Evolutionary conservation across 306 rosid species (phyloP).

Genomic region (Cicer bijugum): DNA sequence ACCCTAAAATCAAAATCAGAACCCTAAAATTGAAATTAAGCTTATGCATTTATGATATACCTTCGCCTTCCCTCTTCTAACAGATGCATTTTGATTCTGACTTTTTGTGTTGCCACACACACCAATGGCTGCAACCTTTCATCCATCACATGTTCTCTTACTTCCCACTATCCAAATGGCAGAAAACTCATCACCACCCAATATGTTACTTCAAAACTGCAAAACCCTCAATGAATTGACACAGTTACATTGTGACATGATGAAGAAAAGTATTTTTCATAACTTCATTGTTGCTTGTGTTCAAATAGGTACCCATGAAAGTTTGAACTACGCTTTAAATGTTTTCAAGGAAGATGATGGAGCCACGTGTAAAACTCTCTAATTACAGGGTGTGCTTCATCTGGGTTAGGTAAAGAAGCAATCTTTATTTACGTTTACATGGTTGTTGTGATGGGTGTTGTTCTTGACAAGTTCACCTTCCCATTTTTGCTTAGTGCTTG

Average conservation of each 20-base stretch:
- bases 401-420: constrained; percentile 58
- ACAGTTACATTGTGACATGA: constrained; percentile 62
- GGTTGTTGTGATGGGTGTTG: constrained; percentile 51
- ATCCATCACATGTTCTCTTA: constrained; percentile 40
- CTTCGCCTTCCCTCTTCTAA: too few relatives aligned
- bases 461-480: constrained; percentile 74
- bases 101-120: neutral
- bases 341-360: constrained; percentile 45
- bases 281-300: constrained; percentile 57
- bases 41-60: too few relatives aligned
- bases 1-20: too few relatives aligned
- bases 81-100: neutral
- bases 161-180: constrained; percentile 42
- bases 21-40: too few relatives aligned
- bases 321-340: constrained; percentile 59
- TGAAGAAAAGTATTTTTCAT: constrained; percentile 58
- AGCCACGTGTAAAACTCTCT: too few relatives aligned
- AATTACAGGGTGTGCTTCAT: too few relatives aligned
- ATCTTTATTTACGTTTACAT: constrained; percentile 56
- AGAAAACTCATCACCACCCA: constrained; percentile 37
- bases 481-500: constrained; percentile 70
- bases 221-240: constrained; percentile 64
- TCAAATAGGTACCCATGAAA: constrained; percentile 61
- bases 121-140: constrained; percentile 56
- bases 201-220: constrained; percentile 50